A percentile compares a stretch with the other conserved stretches of the same genome.
phyloP scores from a whole-genome alignment of 495 filamentous ascomycete genomes.

The Friedmanniomyces endolithicus region DNA sequence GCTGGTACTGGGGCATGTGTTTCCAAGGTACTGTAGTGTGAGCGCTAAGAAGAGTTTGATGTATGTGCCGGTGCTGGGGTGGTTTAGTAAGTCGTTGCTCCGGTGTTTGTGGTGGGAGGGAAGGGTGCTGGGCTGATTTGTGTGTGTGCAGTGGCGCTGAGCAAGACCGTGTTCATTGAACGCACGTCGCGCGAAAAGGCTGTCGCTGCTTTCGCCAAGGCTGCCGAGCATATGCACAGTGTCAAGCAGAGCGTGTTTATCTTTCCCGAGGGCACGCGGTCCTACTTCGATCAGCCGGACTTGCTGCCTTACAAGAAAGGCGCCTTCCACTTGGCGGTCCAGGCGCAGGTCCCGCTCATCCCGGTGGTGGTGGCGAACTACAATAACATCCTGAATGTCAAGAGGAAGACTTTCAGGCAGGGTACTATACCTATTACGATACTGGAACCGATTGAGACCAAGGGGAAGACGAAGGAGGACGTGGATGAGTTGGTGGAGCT shows the following conservation, averaged over 20 bases:
- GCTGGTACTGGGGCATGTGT: constrained; percentile 71
- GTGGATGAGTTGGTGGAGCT: constrained; percentile 64
- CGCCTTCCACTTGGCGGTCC: constrained; percentile 88
- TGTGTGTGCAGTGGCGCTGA: constrained; percentile 49
- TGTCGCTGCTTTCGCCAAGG: constrained; percentile 72
- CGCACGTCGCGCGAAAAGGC: constrained; percentile 68
- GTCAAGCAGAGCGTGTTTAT: constrained; percentile 82
- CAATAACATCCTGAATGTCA: constrained; percentile 62
- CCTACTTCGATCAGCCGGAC: constrained; percentile 67
- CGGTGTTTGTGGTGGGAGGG: not conserved
- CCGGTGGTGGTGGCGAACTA: constrained; percentile 84
- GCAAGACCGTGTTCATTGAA: constrained; percentile 89
- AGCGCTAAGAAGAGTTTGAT: constrained; percentile 83
- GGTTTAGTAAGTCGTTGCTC: constrained; percentile 53
- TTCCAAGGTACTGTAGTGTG: constrained; percentile 83
- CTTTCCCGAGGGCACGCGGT: constrained; percentile 72
- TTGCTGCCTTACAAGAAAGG: constrained; percentile 95
- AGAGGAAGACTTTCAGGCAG: constrained; percentile 53
- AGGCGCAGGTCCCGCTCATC: constrained; percentile 86
- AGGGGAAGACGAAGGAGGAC: constrained; percentile 60
- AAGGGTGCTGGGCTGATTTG: not conserved
- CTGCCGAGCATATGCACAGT: constrained; percentile 62
- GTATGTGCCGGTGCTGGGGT: constrained; percentile 75
- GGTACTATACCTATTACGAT: constrained; percentile 70
- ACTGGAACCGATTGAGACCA: constrained; percentile 74